Percentiles rank a stretch among this genome's conserved stretches.
These are phyloP conservation scores for Botrytis galanthina DNA, from an alignment of 2,329 filamentous ascomycete genomes.

Conservation along the genomic window DNA sequence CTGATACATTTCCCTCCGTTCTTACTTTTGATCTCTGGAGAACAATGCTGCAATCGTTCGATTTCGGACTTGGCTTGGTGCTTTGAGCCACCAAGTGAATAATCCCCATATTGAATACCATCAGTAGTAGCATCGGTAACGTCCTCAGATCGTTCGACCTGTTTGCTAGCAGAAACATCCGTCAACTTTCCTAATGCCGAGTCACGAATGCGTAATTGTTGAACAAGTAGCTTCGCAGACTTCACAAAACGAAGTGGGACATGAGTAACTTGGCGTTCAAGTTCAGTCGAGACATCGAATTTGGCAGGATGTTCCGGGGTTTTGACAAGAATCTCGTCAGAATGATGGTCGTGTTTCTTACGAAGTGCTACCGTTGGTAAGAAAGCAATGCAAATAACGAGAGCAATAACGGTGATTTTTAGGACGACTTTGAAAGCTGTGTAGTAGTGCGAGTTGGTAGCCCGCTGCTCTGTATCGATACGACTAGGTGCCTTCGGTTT, in stretches of 20 bases:
- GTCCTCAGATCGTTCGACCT: background rate
- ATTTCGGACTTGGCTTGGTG: background rate
- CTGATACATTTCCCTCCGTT: background rate
- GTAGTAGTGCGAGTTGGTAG: slow-evolving; percentile 1
- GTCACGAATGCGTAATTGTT: background rate
- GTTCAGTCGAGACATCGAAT: background rate
- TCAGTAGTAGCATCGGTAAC: background rate
- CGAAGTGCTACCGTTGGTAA: slow-evolving; percentile 3
- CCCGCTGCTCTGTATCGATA: background rate
- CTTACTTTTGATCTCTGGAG: background rate
- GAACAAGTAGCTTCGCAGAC: background rate
- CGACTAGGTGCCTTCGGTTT: background rate
- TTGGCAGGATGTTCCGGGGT: background rate
- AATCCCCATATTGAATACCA: background rate
- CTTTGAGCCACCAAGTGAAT: background rate
- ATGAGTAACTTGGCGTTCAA: slow-evolving; percentile 7
- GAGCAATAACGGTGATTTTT: slow-evolving; percentile 6
- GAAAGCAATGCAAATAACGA: slow-evolving; percentile 17
- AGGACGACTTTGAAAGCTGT: slow-evolving; percentile 9
- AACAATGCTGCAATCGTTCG: background rate
- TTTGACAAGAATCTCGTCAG: background rate
- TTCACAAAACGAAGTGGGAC: slow-evolving; percentile 1
- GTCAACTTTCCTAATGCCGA: background rate
- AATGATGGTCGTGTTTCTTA: background rate
- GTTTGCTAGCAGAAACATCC: background rate